These are phyloP conservation scores for Pseudonitzschia pungens DNA, from an alignment of 108 stramenopile species.

Conservation along the genomic window DNA sequence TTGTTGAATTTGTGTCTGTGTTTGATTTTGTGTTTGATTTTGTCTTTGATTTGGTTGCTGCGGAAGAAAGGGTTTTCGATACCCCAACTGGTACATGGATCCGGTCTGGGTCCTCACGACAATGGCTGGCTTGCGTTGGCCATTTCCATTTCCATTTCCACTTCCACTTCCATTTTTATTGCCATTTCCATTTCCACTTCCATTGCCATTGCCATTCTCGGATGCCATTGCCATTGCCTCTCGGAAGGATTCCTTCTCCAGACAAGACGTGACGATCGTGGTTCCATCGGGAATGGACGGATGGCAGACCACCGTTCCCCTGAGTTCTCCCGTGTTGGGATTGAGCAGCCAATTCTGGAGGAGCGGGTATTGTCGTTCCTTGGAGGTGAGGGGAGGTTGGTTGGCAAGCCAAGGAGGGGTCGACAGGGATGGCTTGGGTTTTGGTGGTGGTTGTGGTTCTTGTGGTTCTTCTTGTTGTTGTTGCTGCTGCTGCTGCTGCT, in stretches of 20 bases:
- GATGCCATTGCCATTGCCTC: too few species aligned
- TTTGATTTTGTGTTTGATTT: background rate
- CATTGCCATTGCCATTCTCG: too few species aligned
- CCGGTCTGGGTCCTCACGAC: slow-evolving; percentile 22
- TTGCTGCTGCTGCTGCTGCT: background rate
- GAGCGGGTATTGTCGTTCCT: slow-evolving; percentile 8
- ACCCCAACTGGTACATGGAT: slow-evolving; percentile 22
- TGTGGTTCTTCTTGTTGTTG: background rate
- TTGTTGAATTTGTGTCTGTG: background rate
- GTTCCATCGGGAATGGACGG: slow-evolving; percentile 38
- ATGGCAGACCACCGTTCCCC: slow-evolving; percentile 15
- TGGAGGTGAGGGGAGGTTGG: background rate
- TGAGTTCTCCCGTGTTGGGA: slow-evolving; percentile 10
- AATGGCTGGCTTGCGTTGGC: too few species aligned
- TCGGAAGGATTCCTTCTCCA: background rate
- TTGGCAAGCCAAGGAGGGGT: background rate
- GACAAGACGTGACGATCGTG: slow-evolving; percentile 8
- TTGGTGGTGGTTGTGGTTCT: background rate
- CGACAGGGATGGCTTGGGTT: background rate
- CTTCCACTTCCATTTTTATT: too few species aligned
- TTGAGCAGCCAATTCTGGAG: slow-evolving; percentile 8
- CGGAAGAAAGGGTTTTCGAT: background rate
- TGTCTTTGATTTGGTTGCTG: background rate
- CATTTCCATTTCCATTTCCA: too few species aligned
- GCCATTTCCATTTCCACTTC: too few species aligned